Evolutionary conservation across 768 basidiomycete species (phyloP).

Genomic region (Galerina sulciceps): DNA sequence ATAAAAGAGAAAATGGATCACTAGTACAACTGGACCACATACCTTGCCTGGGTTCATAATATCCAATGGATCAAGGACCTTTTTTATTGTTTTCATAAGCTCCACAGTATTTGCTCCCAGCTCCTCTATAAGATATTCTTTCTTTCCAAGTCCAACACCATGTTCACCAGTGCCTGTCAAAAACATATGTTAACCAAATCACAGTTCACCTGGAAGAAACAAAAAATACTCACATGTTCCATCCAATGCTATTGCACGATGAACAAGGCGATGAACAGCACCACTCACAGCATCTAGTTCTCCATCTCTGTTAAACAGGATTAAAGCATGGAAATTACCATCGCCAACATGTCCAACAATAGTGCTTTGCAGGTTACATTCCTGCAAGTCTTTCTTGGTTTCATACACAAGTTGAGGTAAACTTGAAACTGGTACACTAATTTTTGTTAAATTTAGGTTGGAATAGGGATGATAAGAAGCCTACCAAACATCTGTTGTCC

Average conservation of each 20-base stretch:
- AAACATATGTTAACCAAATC: too few species aligned
- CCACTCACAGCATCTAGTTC: conserved; percentile 58
- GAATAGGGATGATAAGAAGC: conserved; percentile 11
- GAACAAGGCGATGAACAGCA: conserved; percentile 72
- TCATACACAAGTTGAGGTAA: conserved; percentile 74
- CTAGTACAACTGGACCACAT: conserved; percentile 1
- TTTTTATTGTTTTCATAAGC: conserved; percentile 84
- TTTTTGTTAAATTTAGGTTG: neutral
- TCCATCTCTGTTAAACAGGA: conserved; percentile 61
- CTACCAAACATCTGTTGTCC: conserved; percentile 93
- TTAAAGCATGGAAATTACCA: conserved; percentile 60
- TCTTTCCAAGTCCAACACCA: conserved; percentile 87
- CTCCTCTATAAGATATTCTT: conserved; percentile 78
- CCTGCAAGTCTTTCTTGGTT: conserved; percentile 76
- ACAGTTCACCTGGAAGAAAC: neutral
- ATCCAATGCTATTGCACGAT: conserved; percentile 73
- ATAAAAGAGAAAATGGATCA: conserved; percentile 6
- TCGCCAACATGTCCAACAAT: conserved; percentile 86
- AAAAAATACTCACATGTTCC: conserved; percentile 65
- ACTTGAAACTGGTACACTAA: conserved; percentile 70
- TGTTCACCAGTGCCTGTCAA: conserved; percentile 80
- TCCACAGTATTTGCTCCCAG: conserved; percentile 82
- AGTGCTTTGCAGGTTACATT: conserved; percentile 61
- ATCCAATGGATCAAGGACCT: conserved; percentile 73
- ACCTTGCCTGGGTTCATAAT: conserved; percentile 89